These are phyloP conservation scores for Abelmoschus esculentus DNA, from an alignment of 345 rosid genomes.

Conservation along the genomic window DNA sequence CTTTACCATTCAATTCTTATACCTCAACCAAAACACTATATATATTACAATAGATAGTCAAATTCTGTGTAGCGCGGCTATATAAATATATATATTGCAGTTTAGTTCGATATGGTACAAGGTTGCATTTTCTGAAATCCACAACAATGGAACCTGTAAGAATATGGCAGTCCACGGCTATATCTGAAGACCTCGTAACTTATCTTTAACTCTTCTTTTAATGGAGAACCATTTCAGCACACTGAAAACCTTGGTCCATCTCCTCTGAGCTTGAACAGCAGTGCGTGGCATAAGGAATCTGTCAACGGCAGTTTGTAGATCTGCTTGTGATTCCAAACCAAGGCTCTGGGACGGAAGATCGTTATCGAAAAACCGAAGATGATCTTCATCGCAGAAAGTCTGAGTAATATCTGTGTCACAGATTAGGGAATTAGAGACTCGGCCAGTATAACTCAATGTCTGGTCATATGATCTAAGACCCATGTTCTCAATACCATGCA, in stretches of 20 bases:
- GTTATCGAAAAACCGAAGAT: constrained; percentile 43
- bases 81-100: too few relatives aligned
- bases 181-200: constrained; percentile 24
- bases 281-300: constrained; percentile 41
- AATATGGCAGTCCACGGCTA: constrained; percentile 6
- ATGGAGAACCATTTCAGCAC: constrained; percentile 75
- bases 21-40: too few relatives aligned
- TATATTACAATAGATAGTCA: too few relatives aligned
- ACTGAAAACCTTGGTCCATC: constrained; percentile 83
- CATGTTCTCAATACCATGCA: constrained; percentile 47
- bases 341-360: constrained; percentile 38
- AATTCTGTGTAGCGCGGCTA: too few relatives aligned
- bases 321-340: constrained; percentile 45
- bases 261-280: constrained; percentile 55
- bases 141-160: background rate
- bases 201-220: constrained; percentile 43
- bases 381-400: constrained; percentile 68
- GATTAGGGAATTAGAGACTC: constrained; percentile 35
- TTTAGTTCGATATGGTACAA: background rate
- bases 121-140: constrained; percentile 1
- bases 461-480: constrained; percentile 47
- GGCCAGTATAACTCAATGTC: constrained; percentile 36
- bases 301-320: constrained; percentile 55
- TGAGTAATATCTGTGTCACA: constrained; percentile 44
- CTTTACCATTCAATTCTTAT: too few relatives aligned